Base-by-base conservation (phyloP, 768 basidiomycete species). In the Terana coerulea region DNA sequence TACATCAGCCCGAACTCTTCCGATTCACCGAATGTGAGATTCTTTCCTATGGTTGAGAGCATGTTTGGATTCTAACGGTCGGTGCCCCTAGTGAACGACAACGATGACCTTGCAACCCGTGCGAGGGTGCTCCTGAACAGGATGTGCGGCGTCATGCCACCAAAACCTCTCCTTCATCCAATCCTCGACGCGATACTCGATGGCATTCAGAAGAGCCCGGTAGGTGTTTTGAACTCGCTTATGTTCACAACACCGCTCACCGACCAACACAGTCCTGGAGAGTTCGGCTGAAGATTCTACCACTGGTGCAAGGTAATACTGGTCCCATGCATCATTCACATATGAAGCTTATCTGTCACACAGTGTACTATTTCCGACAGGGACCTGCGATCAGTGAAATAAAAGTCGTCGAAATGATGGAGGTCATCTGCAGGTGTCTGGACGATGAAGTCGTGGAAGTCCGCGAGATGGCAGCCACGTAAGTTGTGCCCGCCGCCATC, bases 401-500 rank as follows among this genome's bases (percentile, higher is more conserved):
- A 25, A 86, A 85, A 67, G 78, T 92, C 8, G 76, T 86, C 3
- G 80, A 87, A 61, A 89, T 95, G 59, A 70, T 95, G 14, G 91
- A 92, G 74, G 84, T 90, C 30, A 72, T 95, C 3, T 89, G 87
- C 57, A 74, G 81, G 61, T 91, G 91, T 57, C 70, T 95, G 24
- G 83, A 88, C 57, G 92, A 95, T 64, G 89, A 91, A 55, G 84
- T 91, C 14, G 82, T 91, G 8, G 92, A 95, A 71, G 92, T 95
- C 17, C 77, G 92, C 35, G 88, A 93, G 69, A 91, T 89, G 81
- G 90, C 90, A 19, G 88, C 88, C 17, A 83, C 83, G 82, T 95
- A 58, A 65, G 83, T 69, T 24, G 3, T 40, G 24, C 14, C 4
- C n/a, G n/a, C n/a, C n/a, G n/a, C 12, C 21, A 14, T 5, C 44